Percentiles rank a stretch among this genome's conserved stretches.
phyloP scores from a whole-genome alignment of 495 filamentous ascomycete species.

The Physcia stellaris region DNA sequence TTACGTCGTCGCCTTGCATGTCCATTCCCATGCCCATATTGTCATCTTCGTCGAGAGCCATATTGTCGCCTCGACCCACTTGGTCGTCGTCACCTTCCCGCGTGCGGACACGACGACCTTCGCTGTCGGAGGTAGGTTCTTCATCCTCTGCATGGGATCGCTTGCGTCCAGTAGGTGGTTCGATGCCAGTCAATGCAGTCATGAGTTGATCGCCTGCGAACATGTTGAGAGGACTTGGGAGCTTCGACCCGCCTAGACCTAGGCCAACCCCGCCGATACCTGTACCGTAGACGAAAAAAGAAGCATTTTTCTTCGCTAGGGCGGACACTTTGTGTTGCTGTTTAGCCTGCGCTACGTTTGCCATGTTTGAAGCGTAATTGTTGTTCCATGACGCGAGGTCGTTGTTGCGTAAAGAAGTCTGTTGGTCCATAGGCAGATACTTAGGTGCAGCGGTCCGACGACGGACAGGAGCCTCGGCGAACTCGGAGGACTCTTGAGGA shows the following conservation, averaged over 20 bases:
- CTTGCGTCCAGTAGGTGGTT: slow-evolving; percentile 21
- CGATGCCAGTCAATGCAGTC: slow-evolving; percentile 26
- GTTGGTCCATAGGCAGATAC: slow-evolving; percentile 23
- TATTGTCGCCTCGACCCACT: slow-evolving; percentile 26
- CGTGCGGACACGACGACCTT: slow-evolving; percentile 32
- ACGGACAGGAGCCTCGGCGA: slow-evolving; percentile 10
- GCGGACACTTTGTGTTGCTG: slow-evolving; percentile 22
- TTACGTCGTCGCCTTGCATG: slow-evolving; percentile 16
- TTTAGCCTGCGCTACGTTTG: slow-evolving; percentile 29
- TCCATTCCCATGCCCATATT: slow-evolving; percentile 18
- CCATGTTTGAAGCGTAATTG: slow-evolving; percentile 44
- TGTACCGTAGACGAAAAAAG: slow-evolving; percentile 35
- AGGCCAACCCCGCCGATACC: slow-evolving; percentile 45
- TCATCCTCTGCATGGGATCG: slow-evolving; percentile 23
- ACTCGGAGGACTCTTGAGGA: slow-evolving; percentile 13
- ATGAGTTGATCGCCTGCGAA: slow-evolving; percentile 44
- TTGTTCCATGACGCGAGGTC: slow-evolving; percentile 45
- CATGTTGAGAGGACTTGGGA: slow-evolving; percentile 30
- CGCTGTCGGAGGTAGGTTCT: slow-evolving; percentile 21
- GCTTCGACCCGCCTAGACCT: slow-evolving; percentile 26
- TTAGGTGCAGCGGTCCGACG: slow-evolving; percentile 9
- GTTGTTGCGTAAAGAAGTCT: slow-evolving; percentile 35
- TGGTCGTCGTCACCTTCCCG: slow-evolving; percentile 26
- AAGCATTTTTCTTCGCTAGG: slow-evolving; percentile 42
- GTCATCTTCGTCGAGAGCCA: slow-evolving; percentile 23